These are phyloP conservation scores for Russula sp. DNA, from an alignment of 768 basidiomycete species.

Conservation along the genomic window DNA sequence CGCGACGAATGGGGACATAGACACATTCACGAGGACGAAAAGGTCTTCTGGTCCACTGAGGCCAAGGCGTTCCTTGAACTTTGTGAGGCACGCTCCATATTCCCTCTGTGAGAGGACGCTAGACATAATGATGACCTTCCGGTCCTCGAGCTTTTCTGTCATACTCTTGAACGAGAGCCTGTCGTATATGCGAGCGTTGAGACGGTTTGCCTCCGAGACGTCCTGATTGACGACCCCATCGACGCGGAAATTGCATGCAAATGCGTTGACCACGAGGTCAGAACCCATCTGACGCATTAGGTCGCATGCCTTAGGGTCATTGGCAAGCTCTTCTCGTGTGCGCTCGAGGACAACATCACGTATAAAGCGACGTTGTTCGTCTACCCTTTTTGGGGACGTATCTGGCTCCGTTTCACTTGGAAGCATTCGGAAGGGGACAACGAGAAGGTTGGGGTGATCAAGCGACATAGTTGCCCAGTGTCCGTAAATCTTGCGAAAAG, in stretches of 20 bases:
- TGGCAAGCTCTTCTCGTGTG: slow-evolving; percentile 18
- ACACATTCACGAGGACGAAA: slow-evolving; percentile 34
- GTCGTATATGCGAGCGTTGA: slow-evolving; percentile 37
- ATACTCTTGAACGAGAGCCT: slow-evolving; percentile 33
- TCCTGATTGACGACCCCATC: slow-evolving; percentile 33
- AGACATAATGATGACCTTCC: slow-evolving; percentile 27
- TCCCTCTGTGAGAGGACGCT: slow-evolving; percentile 31
- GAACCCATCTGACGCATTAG: slow-evolving; percentile 22
- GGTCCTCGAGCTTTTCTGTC: slow-evolving; percentile 26
- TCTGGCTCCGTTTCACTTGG: slow-evolving; percentile 30
- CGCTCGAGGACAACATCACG: slow-evolving; percentile 16
- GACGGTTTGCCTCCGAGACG: slow-evolving; percentile 38
- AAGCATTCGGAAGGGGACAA: slow-evolving; percentile 38
- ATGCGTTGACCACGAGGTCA: slow-evolving; percentile 42
- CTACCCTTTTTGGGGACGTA: slow-evolving; percentile 23
- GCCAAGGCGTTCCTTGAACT: slow-evolving; percentile 37
- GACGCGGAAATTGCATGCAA: slow-evolving; percentile 39
- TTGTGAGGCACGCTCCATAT: slow-evolving; percentile 33
- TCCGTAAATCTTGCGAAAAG: slow-evolving; percentile 28
- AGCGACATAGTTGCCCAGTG: slow-evolving; percentile 40
- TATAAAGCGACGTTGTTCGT: slow-evolving; percentile 26
- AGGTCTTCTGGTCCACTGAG: slow-evolving; percentile 32
- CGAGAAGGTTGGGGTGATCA: slow-evolving; percentile 31
- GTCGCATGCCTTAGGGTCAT: slow-evolving; percentile 11
- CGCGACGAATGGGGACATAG: slow-evolving; percentile 37